These are phyloP conservation scores for Paramecium primaurelia DNA, from an alignment of 73 alveolate species.

Conservation along the genomic window DNA sequence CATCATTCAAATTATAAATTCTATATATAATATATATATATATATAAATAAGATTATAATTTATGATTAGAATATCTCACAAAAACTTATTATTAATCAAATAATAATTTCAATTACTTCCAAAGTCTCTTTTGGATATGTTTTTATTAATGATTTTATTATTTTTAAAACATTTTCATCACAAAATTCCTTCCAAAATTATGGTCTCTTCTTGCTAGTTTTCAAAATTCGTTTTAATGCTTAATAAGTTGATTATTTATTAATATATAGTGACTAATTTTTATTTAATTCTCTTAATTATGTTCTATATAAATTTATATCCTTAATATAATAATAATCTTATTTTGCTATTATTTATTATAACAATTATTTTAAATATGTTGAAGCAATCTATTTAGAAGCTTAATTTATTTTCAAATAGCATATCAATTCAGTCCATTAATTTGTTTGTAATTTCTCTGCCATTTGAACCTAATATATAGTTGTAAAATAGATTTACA, in stretches of 20 bases:
- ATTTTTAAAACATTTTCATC: background rate
- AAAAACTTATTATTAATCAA: background rate
- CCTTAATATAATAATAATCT: background rate
- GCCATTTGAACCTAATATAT: background rate
- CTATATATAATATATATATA: too few species aligned
- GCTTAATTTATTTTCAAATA: background rate
- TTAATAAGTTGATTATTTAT: background rate
- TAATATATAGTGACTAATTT: background rate
- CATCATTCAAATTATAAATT: background rate
- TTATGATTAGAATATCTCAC: background rate
- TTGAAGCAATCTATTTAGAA: background rate
- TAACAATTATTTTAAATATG: background rate
- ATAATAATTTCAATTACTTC: background rate
- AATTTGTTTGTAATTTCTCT: background rate
- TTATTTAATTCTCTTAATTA: background rate
- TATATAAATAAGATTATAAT: too few species aligned
- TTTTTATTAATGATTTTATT: background rate
- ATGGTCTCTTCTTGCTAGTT: background rate
- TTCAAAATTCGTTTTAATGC: background rate
- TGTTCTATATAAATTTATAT: background rate
- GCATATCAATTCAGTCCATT: conserved; percentile 14
- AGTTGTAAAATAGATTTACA: background rate
- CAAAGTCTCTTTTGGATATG: background rate
- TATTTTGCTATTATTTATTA: background rate
- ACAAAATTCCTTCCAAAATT: conserved; percentile 12